Percentiles rank a stretch among this genome's conserved stretches.
Evolutionary conservation across 2,329 filamentous ascomycete genomes (phyloP).

Genomic region (Sporothrix phasma): DNA sequence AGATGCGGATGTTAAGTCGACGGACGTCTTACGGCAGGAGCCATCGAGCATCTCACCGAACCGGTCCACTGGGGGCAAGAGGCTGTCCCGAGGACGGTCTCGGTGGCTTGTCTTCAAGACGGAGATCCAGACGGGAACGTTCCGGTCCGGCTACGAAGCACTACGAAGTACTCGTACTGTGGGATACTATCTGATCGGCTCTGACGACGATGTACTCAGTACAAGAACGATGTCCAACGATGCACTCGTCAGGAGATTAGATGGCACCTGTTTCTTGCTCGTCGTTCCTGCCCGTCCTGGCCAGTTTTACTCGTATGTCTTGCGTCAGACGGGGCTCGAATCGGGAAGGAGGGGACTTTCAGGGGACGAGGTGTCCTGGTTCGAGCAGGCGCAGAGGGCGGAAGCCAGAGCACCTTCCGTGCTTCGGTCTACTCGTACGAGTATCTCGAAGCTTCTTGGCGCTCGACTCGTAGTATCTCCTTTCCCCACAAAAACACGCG

Average conservation of each 20-base stretch:
- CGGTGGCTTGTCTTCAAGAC: background rate
- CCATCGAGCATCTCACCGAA: too few species aligned
- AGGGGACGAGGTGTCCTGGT: background rate
- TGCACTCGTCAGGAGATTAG: background rate
- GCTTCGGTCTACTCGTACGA: background rate
- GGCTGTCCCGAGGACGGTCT: background rate
- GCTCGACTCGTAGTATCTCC: too few species aligned
- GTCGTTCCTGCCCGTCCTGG: background rate
- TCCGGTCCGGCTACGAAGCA: background rate
- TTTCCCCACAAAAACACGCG: too few species aligned
- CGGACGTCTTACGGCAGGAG: background rate
- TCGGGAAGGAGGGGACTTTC: background rate
- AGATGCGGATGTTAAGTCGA: background rate
- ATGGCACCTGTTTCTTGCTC: background rate
- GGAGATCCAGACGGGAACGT: background rate
- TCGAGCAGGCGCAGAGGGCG: background rate
- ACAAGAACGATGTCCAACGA: constrained; percentile 5
- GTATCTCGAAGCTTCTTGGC: background rate
- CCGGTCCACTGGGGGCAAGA: background rate
- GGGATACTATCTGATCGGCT: background rate
- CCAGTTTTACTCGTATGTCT: background rate
- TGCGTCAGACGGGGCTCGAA: background rate
- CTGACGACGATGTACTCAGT: background rate
- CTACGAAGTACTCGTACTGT: too few species aligned
- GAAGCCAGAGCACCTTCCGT: background rate